phyloP scores from a whole-genome alignment of 1,284 basidiomycete genomes.

The Thecaphora frezii region DNA sequence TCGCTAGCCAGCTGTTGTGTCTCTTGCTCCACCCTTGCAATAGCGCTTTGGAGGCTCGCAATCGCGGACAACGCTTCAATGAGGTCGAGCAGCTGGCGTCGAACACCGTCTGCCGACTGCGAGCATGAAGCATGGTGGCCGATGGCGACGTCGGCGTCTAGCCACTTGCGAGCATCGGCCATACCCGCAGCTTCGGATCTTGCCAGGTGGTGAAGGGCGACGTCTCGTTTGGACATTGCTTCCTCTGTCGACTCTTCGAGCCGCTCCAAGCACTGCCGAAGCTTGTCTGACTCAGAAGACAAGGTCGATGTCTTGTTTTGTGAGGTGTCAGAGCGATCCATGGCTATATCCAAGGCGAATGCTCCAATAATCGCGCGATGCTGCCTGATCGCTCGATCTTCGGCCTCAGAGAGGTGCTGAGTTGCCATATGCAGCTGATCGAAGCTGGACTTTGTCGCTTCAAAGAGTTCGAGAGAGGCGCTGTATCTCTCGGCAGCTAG shows the following conservation, averaged over 20 bases:
- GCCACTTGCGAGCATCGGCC: neutral
- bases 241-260: neutral
- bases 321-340: too few species aligned
- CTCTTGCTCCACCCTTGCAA: too few species aligned
- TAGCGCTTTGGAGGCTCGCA: too few species aligned
- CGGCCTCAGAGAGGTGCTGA: neutral
- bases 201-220: neutral
- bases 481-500: neutral
- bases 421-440: too few species aligned
- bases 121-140: too few species aligned
- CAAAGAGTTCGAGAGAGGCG: neutral
- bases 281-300: too few species aligned
- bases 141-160: neutral
- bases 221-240: neutral
- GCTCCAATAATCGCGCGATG: neutral
- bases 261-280: neutral
- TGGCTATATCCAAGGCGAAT: neutral
- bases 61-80: too few species aligned
- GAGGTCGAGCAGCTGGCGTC: neutral
- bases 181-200: neutral
- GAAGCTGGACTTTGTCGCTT: neutral
- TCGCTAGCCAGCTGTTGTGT: too few species aligned
- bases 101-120: neutral
- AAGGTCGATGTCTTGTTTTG: too few species aligned
- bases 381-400: neutral